Base-by-base conservation (phyloP, 371 early-diverging fungal species). In the Mortierella sp. region DNA sequence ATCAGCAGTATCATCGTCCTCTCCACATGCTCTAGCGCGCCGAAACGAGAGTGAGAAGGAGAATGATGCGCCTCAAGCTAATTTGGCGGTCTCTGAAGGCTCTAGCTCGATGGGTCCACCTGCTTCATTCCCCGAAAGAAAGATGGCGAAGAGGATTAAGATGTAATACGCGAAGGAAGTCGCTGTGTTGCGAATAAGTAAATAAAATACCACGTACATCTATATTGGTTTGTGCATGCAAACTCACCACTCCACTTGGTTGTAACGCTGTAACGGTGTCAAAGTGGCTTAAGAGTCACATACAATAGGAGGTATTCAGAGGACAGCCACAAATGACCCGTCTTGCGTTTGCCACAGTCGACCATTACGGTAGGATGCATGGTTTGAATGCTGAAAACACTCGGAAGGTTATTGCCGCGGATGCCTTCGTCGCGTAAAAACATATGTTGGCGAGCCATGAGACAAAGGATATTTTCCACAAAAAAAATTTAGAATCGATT, bases 81-180 rank as follows among this genome's bases (percentile, higher is more conserved):
- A 63, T 38, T 9, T 32, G 16, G 47, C 63, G 11, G 47, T 58
- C 19, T 59, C 70, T 15, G 47, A 24, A 38, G 40, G 48, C 24
- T 47, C 59, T 19, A 21, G n/a, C 8, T 38, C 68, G 22, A 47
- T 52, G 58, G 58, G 45, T 16, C 3, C 28, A 36, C 11, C 45
- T 38, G n/a, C 22, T 10, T 67, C 68, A 13, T 19, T 21, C n/a
- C 33, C 60, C 0, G 63, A 59, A 15, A 58, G 62, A 40, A 70
- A 70, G 55, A 19, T 57, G 36, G 70, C 70, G 19, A 70, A 70
- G 58, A 19, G 70, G 24, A 57, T 70, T 38, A 70, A 58, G 38
- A 58, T 70, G 24, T 38, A 53, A 5, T 41, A 61, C 13, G 10
- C 38, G n/a, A 59, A 28, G 28, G 28, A 33, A 28, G 28, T 28